Evolutionary conservation across 2,329 filamentous ascomycete species (phyloP).

Genomic region (Penicillium sp.): DNA sequence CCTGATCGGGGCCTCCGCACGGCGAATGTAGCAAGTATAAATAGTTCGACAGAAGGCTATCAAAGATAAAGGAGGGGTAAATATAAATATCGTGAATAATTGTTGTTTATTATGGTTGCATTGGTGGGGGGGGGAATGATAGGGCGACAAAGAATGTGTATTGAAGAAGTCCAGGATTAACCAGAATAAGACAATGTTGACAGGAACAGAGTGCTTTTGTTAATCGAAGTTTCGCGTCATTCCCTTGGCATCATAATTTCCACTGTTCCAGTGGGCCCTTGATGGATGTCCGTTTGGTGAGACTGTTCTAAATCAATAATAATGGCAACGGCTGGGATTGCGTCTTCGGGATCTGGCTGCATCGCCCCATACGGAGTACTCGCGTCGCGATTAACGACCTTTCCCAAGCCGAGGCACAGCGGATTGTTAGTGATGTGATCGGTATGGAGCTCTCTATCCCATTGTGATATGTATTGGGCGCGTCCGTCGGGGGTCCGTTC

Average conservation of each 20-base stretch:
- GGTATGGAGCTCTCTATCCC: slow-evolving; percentile 13
- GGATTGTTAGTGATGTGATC: slow-evolving; percentile 17
- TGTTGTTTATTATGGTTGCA: slow-evolving; percentile 28
- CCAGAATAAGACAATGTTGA: neutral
- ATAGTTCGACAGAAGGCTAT: slow-evolving; percentile 5
- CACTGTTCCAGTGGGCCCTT: slow-evolving; percentile 3
- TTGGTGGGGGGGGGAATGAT: slow-evolving; percentile 18
- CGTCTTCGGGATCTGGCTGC: neutral
- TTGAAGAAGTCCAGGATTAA: neutral
- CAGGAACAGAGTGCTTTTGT: neutral
- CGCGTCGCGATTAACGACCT: neutral
- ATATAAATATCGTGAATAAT: neutral
- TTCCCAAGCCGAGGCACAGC: no score
- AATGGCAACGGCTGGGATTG: neutral
- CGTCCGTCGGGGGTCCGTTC: slow-evolving; percentile 4
- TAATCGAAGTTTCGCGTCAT: neutral
- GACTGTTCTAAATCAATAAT: neutral
- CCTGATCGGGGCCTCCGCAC: neutral
- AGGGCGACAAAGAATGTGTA: slow-evolving; percentile 1
- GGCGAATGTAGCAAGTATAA: slow-evolving; percentile 13
- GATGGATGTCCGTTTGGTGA: neutral
- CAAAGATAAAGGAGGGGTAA: slow-evolving; percentile 12
- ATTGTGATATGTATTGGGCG: slow-evolving; percentile 5
- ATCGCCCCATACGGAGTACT: neutral
- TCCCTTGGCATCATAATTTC: slow-evolving; percentile 1